Percentiles rank a stretch among this genome's conserved stretches.
Conservation (phyloP, 176 grass and related monocot genomes). For the Chloris gayana region DNA sequence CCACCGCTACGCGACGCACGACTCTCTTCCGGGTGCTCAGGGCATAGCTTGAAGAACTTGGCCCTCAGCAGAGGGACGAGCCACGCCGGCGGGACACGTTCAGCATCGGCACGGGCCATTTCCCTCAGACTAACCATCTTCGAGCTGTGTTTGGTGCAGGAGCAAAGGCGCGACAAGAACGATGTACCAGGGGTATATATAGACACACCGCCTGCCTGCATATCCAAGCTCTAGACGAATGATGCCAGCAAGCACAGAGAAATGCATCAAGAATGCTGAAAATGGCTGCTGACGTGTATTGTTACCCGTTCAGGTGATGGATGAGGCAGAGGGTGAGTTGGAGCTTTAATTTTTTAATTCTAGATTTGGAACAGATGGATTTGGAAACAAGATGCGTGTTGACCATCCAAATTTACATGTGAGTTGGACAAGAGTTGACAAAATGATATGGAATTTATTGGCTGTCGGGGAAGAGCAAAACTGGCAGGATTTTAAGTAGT, state of each 20-base stretch:
- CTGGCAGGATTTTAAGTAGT: background rate
- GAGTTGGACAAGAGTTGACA: background rate
- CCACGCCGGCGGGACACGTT: conserved; percentile 21
- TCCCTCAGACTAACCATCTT: background rate
- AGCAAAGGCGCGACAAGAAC: background rate
- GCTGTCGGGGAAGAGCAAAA: background rate
- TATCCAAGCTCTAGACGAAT: background rate
- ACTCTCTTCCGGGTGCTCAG: background rate
- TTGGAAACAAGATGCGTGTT: background rate
- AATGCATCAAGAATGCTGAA: background rate
- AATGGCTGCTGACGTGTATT: too few relatives aligned
- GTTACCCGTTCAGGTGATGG: too few relatives aligned
- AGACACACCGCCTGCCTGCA: background rate
- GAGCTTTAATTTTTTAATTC: background rate
- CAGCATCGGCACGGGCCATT: background rate
- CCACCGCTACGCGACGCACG: background rate
- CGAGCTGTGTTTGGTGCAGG: background rate
- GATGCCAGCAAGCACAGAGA: background rate
- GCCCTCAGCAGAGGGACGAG: background rate
- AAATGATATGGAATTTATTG: background rate
- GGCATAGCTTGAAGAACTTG: conserved; percentile 23
- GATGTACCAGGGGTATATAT: background rate
- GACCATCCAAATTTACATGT: background rate
- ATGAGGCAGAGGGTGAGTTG: too few relatives aligned
- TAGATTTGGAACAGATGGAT: background rate